phyloP scores from a whole-genome alignment of 1,284 basidiomycete genomes.

The Cutaneotrichosporon cyanovorans region DNA sequence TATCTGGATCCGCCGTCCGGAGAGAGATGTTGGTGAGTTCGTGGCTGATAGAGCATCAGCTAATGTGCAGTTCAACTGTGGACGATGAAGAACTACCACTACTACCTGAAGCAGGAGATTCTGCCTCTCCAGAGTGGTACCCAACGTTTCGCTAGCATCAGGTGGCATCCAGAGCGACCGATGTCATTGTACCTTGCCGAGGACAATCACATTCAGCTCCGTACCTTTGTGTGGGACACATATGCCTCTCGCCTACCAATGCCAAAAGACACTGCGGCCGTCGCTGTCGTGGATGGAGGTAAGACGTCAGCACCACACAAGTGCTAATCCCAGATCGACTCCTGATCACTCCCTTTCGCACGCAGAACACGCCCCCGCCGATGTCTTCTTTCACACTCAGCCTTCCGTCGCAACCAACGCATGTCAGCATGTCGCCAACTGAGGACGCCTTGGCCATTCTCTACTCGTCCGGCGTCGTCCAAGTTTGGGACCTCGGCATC shows the following conservation, averaged over 20 bases:
- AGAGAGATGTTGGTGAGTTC: slow-evolving; percentile 61
- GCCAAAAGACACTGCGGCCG: slow-evolving; percentile 71
- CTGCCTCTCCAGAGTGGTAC: slow-evolving; percentile 42
- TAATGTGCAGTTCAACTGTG: slow-evolving; percentile 72
- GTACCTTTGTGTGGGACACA: slow-evolving; percentile 70
- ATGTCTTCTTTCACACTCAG: slow-evolving; percentile 72
- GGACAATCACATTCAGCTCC: slow-evolving; percentile 56
- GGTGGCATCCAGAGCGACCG: slow-evolving; percentile 82
- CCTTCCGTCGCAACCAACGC: slow-evolving; percentile 54
- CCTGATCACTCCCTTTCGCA: slow-evolving; percentile 84
- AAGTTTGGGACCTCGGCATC: slow-evolving; percentile 64
- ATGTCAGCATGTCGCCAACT: slow-evolving; percentile 57
- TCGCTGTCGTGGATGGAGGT: slow-evolving; percentile 90
- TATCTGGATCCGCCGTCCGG: slow-evolving; percentile 66
- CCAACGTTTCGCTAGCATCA: slow-evolving; percentile 59
- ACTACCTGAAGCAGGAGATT: slow-evolving; percentile 90
- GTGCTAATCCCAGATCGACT: slow-evolving; percentile 52
- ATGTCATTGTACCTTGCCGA: slow-evolving; percentile 64
- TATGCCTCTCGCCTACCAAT: slow-evolving; percentile 56
- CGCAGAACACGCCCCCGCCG: slow-evolving; percentile 89
- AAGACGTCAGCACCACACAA: slow-evolving; percentile 29
- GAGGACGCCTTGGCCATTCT: slow-evolving; percentile 61
- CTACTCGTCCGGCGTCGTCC: slow-evolving; percentile 51
- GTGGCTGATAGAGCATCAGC: neutral
- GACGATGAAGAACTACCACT: slow-evolving; percentile 93